These are phyloP conservation scores for Pleoardoris graminearum DNA, from an alignment of 2,329 filamentous ascomycete genomes.

Conservation along the genomic window DNA sequence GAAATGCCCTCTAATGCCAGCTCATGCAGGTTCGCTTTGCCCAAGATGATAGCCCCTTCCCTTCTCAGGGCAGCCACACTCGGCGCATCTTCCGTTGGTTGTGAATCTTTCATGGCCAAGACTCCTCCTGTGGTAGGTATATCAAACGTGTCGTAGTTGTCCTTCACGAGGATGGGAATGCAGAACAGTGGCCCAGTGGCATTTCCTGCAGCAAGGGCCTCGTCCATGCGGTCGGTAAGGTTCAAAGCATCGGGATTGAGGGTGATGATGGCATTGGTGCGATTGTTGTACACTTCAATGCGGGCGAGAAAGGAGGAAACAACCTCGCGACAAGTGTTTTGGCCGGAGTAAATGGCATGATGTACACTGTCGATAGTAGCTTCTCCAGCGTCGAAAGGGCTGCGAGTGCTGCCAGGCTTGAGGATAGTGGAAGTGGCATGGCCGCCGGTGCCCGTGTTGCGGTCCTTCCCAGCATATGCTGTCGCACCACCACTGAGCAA, in stretches of 20 bases:
- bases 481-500: conserved; percentile 13
- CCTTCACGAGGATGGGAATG: conserved; percentile 65
- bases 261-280: conserved; percentile 61
- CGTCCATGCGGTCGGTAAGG: conserved; percentile 57
- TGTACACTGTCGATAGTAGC: conserved; percentile 63
- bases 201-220: conserved; percentile 52
- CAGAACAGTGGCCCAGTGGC: conserved; percentile 60
- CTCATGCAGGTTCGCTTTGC: conserved; percentile 64
- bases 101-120: conserved; percentile 53
- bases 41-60: conserved; percentile 60
- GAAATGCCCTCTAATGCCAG: conserved; percentile 66
- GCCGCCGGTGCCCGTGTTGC: too few relatives aligned
- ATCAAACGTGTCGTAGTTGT: conserved; percentile 62
- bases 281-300: conserved; percentile 60
- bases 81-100: conserved; percentile 55
- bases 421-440: too few relatives aligned
- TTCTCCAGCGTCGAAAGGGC: conserved; percentile 57
- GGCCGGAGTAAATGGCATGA: conserved; percentile 56
- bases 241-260: conserved; percentile 55
- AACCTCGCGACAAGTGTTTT: conserved; percentile 59
- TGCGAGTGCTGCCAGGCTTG: conserved; percentile 28
- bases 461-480: not conserved
- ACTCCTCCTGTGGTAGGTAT: conserved; percentile 63
- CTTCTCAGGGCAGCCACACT: conserved; percentile 54
- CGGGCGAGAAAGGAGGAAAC: conserved; percentile 60